Percentiles rank a stretch among this genome's conserved stretches.
Conservation (phyloP, 768 basidiomycete genomes). For the Mrakia hoshinonis region DNA sequence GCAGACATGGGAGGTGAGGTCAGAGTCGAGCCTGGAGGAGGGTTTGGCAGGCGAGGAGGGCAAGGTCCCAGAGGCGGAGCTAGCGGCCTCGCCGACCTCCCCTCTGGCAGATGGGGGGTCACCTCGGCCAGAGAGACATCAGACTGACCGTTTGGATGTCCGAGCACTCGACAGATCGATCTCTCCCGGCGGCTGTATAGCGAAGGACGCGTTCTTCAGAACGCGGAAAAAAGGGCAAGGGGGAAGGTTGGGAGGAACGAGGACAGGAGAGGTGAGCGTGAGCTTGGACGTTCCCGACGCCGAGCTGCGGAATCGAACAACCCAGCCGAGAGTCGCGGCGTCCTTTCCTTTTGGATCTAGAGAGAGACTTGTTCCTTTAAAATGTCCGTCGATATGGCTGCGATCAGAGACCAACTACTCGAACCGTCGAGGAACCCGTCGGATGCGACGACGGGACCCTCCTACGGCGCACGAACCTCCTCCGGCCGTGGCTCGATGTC, state of each 20-base stretch:
- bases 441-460: no score
- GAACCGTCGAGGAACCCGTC: no score
- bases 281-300: no score
- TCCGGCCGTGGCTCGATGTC: no score
- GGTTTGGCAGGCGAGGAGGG: neutral
- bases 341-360: no score
- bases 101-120: neutral
- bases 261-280: no score
- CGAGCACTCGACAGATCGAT: neutral
- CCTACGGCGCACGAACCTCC: no score
- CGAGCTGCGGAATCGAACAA: no score
- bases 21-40: neutral
- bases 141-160: constrained; percentile 6
- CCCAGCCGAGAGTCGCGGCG: no score
- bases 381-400: no score
- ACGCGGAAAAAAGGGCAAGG: neutral
- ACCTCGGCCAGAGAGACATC: neutral
- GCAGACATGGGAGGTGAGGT: neutral
- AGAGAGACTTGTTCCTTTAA: no score
- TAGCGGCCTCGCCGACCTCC: neutral
- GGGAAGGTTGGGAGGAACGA: neutral
- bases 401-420: no score
- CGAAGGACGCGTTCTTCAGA: neutral
- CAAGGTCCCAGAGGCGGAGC: neutral
- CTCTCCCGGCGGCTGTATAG: neutral